Evolutionary conservation across 805 yeast genomes (phyloP).

Genomic region (Ogataea corticis): DNA sequence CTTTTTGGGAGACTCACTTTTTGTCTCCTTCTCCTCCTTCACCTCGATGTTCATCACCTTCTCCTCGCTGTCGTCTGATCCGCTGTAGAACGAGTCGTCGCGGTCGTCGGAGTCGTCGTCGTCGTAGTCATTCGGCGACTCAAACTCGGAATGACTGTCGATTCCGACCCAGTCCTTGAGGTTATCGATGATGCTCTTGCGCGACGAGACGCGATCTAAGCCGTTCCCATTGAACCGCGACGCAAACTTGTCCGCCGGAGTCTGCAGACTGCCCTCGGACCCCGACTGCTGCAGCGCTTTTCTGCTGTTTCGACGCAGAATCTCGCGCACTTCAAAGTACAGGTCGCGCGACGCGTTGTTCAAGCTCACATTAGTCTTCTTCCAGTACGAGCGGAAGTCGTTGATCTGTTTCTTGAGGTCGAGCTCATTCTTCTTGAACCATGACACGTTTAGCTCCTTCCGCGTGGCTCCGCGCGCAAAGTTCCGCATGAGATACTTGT

Average conservation of each 20-base stretch:
- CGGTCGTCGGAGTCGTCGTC: slow-evolving; percentile 7
- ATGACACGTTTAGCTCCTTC: slow-evolving; percentile 92
- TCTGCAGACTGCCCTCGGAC: slow-evolving; percentile 26
- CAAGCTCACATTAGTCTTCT: slow-evolving; percentile 64
- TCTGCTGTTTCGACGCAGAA: slow-evolving; percentile 42
- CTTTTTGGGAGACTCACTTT: not conserved
- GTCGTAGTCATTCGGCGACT: slow-evolving; percentile 21
- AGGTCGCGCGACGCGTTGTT: slow-evolving; percentile 78
- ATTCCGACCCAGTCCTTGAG: slow-evolving; percentile 38
- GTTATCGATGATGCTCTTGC: slow-evolving; percentile 33
- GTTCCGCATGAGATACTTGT: slow-evolving; percentile 93
- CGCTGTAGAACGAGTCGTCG: slow-evolving; percentile 8
- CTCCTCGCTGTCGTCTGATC: not conserved
- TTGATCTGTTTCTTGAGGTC: slow-evolving; percentile 88
- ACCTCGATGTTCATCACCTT: slow-evolving; percentile 1
- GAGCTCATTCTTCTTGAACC: slow-evolving; percentile 96
- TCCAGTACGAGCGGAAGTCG: slow-evolving; percentile 86
- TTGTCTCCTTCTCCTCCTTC: not conserved
- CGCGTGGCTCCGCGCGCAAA: slow-evolving; percentile 97
- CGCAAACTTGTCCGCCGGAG: slow-evolving; percentile 71
- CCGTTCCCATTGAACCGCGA: slow-evolving; percentile 61
- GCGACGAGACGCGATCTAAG: slow-evolving; percentile 23
- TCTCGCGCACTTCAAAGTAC: slow-evolving; percentile 82
- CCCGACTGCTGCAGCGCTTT: slow-evolving; percentile 16
- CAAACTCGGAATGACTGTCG: slow-evolving; percentile 30